Percentiles rank a stretch among this genome's conserved stretches.
Evolutionary conservation across 2,329 filamentous ascomycete genomes (phyloP).

Genomic region (Juglanconis sp.): DNA sequence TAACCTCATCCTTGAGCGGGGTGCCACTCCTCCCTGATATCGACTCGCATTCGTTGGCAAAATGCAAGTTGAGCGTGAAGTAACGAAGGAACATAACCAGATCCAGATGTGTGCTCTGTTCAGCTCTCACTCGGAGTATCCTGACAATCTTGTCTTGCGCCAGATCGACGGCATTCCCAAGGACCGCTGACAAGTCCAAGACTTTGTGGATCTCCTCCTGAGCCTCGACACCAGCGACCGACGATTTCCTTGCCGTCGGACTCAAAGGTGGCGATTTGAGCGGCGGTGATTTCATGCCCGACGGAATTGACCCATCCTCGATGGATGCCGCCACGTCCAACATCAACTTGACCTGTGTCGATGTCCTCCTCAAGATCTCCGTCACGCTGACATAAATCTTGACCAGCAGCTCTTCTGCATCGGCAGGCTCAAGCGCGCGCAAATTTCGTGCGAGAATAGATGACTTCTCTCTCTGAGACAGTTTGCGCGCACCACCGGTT

Average conservation of each 20-base stretch:
- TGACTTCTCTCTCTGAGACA: conserved; percentile 84
- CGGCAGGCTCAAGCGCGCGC: conserved; percentile 74
- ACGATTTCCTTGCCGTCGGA: conserved; percentile 39
- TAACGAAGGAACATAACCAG: conserved; percentile 73
- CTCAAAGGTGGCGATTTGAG: conserved; percentile 52
- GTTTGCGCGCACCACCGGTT: conserved; percentile 57
- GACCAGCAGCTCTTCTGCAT: conserved; percentile 78
- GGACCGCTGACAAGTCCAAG: conserved; percentile 72
- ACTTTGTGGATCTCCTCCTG: conserved; percentile 76
- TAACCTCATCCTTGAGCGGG: conserved; percentile 73
- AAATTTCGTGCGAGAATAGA: conserved; percentile 84
- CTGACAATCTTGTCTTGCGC: conserved; percentile 75
- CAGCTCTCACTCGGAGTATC: conserved; percentile 71
- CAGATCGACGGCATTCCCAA: conserved; percentile 77
- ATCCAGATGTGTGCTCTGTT: conserved; percentile 67
- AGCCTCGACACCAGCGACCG: conserved; percentile 42
- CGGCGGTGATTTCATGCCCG: conserved; percentile 44
- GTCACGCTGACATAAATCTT: conserved; percentile 85
- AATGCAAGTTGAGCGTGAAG: conserved; percentile 77
- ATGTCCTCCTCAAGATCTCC: conserved; percentile 79
- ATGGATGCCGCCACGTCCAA: conserved; percentile 85
- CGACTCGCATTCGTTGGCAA: conserved; percentile 82
- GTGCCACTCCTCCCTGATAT: conserved; percentile 77
- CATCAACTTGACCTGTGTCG: conserved; percentile 90
- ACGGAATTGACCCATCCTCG: conserved; percentile 37